Evolutionary conservation across 2,329 filamentous ascomycete genomes (phyloP).

Genomic region (Ophiocordyceps camponoti-rufipedis): DNA sequence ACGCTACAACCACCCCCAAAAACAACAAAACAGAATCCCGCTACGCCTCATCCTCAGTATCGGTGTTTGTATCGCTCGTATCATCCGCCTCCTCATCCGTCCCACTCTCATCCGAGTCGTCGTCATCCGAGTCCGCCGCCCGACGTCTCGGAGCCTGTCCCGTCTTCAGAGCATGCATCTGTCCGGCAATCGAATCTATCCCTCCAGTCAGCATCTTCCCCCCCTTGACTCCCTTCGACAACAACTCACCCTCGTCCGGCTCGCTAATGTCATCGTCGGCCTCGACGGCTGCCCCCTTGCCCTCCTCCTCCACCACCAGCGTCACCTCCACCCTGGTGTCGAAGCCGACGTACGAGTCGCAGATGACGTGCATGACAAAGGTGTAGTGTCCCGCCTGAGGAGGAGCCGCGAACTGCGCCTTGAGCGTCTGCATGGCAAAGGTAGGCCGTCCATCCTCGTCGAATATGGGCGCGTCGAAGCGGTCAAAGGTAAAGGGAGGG

Average conservation of each 20-base stretch:
- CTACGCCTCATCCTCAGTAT: slow-evolving; percentile 44
- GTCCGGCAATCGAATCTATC: slow-evolving; percentile 70
- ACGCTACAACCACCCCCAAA: too few species aligned
- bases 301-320: slow-evolving; percentile 73
- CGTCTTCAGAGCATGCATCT: slow-evolving; percentile 76
- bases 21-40: not conserved
- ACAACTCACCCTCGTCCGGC: slow-evolving; percentile 76
- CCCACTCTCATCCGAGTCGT: slow-evolving; percentile 66
- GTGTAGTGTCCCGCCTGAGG: slow-evolving; percentile 85
- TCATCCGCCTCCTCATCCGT: slow-evolving; percentile 49
- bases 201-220: too few species aligned
- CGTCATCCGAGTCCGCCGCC: slow-evolving; percentile 32
- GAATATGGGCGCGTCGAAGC: slow-evolving; percentile 80
- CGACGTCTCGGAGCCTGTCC: slow-evolving; percentile 38
- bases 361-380: slow-evolving; percentile 85
- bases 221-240: too few species aligned
- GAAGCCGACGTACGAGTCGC: slow-evolving; percentile 88
- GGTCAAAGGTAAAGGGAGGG: slow-evolving; percentile 85
- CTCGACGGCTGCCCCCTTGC: slow-evolving; percentile 61
- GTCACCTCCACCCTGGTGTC: slow-evolving; percentile 86
- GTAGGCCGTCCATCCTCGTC: slow-evolving; percentile 69
- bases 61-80: slow-evolving; percentile 50
- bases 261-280: slow-evolving; percentile 94
- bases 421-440: slow-evolving; percentile 87
- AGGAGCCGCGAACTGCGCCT: slow-evolving; percentile 91